Evolutionary conservation across 768 basidiomycete genomes (phyloP), one percentile per base, ranked within the genome.

Genomic region (Suillus decipiens): DNA sequence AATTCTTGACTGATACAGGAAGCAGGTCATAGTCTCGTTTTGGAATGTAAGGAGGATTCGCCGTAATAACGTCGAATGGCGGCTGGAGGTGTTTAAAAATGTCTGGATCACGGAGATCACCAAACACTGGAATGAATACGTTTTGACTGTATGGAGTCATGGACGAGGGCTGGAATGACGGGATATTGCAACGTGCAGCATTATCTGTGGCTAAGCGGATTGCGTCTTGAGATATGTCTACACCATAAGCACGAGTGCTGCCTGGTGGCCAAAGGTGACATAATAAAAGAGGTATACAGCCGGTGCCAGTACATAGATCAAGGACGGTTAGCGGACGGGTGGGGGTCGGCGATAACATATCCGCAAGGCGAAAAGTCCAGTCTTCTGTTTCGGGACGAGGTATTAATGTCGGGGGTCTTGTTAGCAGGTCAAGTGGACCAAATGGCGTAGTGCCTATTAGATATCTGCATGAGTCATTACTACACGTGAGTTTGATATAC

Each of bases 351-450:
- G 74, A 64, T 58, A 85, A 69, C n/a, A 72, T 70, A 14, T 82
- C 77, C 33, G 88, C 81, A 61, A 95, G 83, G 58, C 80, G 82
- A 10, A 86, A 73, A 8, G 88, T 80, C 90, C 91, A 93, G 66
- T 93, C 76, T 71, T 97, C 94, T 0, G 96, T 99, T 76, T 99
- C 96, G 50, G 95, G 92, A 15, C 96, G 89, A 14, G 96, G 96
- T 48, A 99, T 98, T 66, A 99, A 87, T 19, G 89, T 87, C 1
- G 96, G 96, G 2, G 89, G 80, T 19, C 92, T 85, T 11, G 82
- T 80, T 63, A 87, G 78, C 69, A 98, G 82, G 68, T 85, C 81
- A 54, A 99, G 85, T 5, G 89, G 86, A 10, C 95, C 94, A 75
- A 99, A 97, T 0, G 94, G 93, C 70, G 92, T 90, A 36, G 85